phyloP scores from a whole-genome alignment of 495 filamentous ascomycete species.

The Hypoxylon cercidicola region DNA sequence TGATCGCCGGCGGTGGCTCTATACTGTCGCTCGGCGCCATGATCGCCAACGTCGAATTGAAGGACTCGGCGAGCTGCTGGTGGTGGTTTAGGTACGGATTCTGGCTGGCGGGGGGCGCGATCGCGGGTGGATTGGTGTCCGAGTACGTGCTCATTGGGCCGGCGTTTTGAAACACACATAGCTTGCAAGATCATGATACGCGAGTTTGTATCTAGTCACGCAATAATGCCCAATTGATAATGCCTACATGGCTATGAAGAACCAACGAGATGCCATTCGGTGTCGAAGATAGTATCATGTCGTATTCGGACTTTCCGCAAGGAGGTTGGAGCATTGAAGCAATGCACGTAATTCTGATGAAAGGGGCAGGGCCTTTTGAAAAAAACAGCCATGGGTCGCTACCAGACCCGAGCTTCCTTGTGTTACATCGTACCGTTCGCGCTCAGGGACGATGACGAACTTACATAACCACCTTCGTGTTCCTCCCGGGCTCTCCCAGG shows the following conservation, averaged over 20 bases:
- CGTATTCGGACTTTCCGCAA: not conserved
- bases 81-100: constrained; percentile 55
- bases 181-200: not conserved
- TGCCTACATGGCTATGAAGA: constrained; percentile 7
- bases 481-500: constrained; percentile 18
- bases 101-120: constrained; percentile 48
- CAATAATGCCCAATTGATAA: not conserved
- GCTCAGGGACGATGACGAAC: not conserved
- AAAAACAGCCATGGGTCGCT: not conserved
- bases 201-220: not conserved
- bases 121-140: constrained; percentile 45
- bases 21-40: constrained; percentile 47
- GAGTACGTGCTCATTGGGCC: constrained; percentile 42
- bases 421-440: constrained; percentile 10
- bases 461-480: constrained; percentile 18
- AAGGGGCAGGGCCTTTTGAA: not conserved
- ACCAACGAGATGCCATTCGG: not conserved
- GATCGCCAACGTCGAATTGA: constrained; percentile 52
- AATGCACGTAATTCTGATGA: constrained; percentile 14
- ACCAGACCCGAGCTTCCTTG: not conserved
- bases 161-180: constrained; percentile 6
- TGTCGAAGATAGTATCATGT: not conserved
- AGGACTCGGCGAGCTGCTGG: constrained; percentile 50
- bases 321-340: not conserved
- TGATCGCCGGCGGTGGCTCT: constrained; percentile 43